Evolutionary conservation across 345 rosid genomes (phyloP).

Genomic region (Viola odorata): DNA sequence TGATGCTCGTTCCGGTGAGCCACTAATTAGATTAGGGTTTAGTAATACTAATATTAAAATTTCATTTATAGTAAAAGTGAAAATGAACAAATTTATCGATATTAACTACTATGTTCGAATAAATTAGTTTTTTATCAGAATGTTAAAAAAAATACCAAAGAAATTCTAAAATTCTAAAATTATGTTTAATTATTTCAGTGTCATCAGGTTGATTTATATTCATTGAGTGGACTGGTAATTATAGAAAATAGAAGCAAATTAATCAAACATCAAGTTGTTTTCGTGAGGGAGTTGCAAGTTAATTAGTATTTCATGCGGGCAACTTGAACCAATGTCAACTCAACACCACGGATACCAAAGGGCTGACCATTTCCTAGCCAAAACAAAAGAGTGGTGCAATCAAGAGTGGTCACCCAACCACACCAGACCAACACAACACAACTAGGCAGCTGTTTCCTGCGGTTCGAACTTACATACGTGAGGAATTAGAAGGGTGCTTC

Average conservation of each 20-base stretch:
- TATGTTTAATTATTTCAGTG: not conserved
- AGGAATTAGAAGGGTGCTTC: not conserved
- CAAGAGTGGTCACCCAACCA: not conserved
- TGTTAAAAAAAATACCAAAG: too few relatives aligned
- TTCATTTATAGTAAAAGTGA: too few relatives aligned
- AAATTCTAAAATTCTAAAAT: too few relatives aligned
- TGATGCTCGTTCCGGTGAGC: too few relatives aligned
- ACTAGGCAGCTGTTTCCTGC: not conserved
- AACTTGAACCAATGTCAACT: constrained; percentile 7
- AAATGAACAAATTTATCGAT: too few relatives aligned
- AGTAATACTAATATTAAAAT: too few relatives aligned
- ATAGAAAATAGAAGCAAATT: not conserved
- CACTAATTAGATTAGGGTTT: too few relatives aligned
- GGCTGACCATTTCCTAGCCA: constrained; percentile 1
- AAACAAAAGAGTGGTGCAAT: not conserved
- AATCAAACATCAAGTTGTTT: not conserved
- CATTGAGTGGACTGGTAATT: too few relatives aligned
- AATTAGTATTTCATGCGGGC: constrained; percentile 4
- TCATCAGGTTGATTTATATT: too few relatives aligned
- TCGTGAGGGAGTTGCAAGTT: not conserved
- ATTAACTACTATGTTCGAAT: too few relatives aligned
- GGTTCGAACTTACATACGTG: not conserved
- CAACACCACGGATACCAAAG: not conserved
- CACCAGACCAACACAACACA: not conserved
- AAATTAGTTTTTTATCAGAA: too few relatives aligned